Evolutionary conservation across 345 rosid genomes (phyloP).

Genomic region (Acer campestre): DNA sequence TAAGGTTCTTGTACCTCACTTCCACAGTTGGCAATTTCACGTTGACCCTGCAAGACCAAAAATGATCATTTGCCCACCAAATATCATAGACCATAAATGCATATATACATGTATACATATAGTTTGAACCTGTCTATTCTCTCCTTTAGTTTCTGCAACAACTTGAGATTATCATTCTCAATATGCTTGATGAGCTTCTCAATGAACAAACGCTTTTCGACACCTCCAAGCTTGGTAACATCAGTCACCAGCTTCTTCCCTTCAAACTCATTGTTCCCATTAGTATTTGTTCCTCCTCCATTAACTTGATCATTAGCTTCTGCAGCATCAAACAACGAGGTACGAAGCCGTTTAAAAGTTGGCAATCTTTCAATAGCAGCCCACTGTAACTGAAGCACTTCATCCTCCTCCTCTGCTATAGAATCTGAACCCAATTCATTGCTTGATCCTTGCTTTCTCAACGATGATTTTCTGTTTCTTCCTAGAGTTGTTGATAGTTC

Average conservation of each 20-base stretch:
- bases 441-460: background rate
- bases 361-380: conserved; percentile 58
- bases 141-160: conserved; percentile 47
- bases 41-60: conserved; percentile 15
- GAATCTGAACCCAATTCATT: conserved; percentile 2
- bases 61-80: background rate
- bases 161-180: conserved; percentile 50
- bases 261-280: conserved; percentile 17
- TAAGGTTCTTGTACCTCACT: conserved; percentile 29
- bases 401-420: conserved; percentile 31
- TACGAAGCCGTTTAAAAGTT: conserved; percentile 42
- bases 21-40: conserved; percentile 31
- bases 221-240: conserved; percentile 50
- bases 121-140: conserved; percentile 49
- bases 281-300: conserved; percentile 8
- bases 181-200: conserved; percentile 57
- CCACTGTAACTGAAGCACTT: conserved; percentile 46
- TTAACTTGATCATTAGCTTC: background rate
- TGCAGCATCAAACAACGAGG: conserved; percentile 35
- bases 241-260: conserved; percentile 39
- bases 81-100: background rate
- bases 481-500: conserved; percentile 7
- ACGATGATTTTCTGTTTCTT: background rate
- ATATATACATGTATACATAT: background rate
- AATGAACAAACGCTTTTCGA: conserved; percentile 45